Conservation (phyloP, 192 early-diverging fungal genomes). For the Coemansia sp. region DNA sequence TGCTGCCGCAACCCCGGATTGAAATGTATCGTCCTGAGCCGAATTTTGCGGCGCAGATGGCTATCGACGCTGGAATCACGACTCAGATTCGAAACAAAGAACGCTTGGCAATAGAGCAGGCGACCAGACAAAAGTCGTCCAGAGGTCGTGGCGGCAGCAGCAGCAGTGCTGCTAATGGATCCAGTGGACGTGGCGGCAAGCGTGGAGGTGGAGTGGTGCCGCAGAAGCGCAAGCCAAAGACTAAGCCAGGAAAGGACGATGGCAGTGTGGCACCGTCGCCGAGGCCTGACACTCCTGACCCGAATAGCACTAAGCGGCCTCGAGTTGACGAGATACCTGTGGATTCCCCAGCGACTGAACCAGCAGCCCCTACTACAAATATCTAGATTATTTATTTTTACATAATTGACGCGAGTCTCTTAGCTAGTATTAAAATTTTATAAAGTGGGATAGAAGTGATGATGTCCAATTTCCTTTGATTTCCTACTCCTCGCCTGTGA, state of each 20-base stretch:
- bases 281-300: slow-evolving; percentile 32
- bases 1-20: slow-evolving; percentile 34
- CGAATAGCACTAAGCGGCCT: slow-evolving; percentile 8
- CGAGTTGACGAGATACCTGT: background rate
- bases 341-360: background rate
- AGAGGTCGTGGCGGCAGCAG: slow-evolving; percentile 30
- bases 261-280: slow-evolving; percentile 31
- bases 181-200: slow-evolving; percentile 26
- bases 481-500: no score
- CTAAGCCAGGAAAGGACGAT: slow-evolving; percentile 16
- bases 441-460: background rate
- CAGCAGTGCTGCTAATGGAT: slow-evolving; percentile 17
- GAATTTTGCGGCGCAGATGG: background rate
- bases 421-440: background rate
- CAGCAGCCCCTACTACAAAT: background rate
- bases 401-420: background rate
- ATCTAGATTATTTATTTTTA: slow-evolving; percentile 17
- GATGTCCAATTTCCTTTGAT: background rate
- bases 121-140: slow-evolving; percentile 13
- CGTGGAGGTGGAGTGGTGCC: slow-evolving; percentile 25
- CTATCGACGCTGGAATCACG: slow-evolving; percentile 33
- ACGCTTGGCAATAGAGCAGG: slow-evolving; percentile 9
- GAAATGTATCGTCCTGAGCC: slow-evolving; percentile 3
- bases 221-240: slow-evolving; percentile 45
- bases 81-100: slow-evolving; percentile 30